Percentiles rank a stretch among this genome's conserved stretches.
Conservation (phyloP, 768 basidiomycete species). For the Kwoniella bestiolae region DNA sequence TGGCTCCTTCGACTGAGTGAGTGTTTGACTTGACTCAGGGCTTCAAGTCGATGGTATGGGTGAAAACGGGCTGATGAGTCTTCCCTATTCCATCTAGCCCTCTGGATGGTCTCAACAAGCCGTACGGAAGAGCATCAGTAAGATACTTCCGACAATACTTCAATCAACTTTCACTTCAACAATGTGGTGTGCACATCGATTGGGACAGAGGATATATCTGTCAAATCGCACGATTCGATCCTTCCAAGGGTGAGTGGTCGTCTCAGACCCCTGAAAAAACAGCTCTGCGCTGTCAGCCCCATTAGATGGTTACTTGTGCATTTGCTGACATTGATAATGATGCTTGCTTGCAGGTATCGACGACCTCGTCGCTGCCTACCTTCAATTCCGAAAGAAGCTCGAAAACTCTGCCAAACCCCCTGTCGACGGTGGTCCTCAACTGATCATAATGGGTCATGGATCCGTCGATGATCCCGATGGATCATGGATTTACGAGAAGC, state of each 20-base stretch:
- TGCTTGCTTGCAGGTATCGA: conserved; percentile 44
- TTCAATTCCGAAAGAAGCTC: conserved; percentile 75
- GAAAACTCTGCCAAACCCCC: conserved; percentile 32
- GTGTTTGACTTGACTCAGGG: background rate
- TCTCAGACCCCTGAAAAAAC: background rate
- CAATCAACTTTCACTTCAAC: conserved; percentile 47
- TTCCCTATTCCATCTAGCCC: conserved; percentile 34
- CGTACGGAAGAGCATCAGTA: conserved; percentile 60
- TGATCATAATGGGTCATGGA: conserved; percentile 71
- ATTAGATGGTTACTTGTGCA: background rate
- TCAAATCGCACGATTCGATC: conserved; percentile 94
- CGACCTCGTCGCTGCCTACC: conserved; percentile 70
- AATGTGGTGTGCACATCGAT: conserved; percentile 54
- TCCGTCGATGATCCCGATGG: conserved; percentile 95
- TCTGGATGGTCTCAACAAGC: conserved; percentile 95
- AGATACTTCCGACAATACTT: conserved; percentile 52
- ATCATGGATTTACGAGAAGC: conserved; percentile 48
- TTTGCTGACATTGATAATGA: background rate
- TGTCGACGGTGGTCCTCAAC: conserved; percentile 49
- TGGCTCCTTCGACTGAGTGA: conserved; percentile 47
- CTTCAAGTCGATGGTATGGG: background rate
- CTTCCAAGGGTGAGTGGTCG: conserved; percentile 75
- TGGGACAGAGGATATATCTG: conserved; percentile 76
- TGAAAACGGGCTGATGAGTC: background rate
- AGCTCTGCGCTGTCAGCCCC: background rate